A percentile compares a stretch with the other conserved stretches of the same genome.
These are phyloP conservation scores for Leishmania tarentolae DNA, from an alignment of 208 protist genomes.

Conservation along the genomic window DNA sequence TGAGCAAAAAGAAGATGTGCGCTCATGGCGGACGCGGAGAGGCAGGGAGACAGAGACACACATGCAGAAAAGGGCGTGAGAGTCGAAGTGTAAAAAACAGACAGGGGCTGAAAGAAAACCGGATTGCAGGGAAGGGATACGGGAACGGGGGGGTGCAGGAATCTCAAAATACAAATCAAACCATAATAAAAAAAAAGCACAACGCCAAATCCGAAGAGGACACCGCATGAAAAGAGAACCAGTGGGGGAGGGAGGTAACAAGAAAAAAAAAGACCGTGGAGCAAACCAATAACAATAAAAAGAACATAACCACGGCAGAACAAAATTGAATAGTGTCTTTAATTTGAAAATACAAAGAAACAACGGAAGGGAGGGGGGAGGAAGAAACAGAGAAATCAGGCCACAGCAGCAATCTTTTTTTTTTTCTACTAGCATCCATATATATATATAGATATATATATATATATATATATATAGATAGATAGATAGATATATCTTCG, in stretches of 20 bases:
- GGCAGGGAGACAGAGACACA: background rate
- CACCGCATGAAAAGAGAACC: constrained; percentile 2
- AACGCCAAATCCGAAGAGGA: constrained; percentile 3
- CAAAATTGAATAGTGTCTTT: no score
- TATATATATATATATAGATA: no score
- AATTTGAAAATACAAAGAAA: background rate
- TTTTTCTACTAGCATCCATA: background rate
- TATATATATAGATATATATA: no score
- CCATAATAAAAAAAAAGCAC: constrained; percentile 4
- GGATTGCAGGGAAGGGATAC: background rate
- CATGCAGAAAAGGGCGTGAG: background rate
- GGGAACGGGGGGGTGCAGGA: background rate
- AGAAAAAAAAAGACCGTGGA: no score
- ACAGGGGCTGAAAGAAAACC: background rate
- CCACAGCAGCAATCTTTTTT: constrained; percentile 2
- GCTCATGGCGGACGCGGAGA: background rate
- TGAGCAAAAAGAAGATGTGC: background rate
- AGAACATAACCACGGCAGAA: constrained; percentile 5
- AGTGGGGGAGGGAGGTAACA: background rate
- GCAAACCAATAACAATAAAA: background rate
- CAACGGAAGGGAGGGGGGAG: background rate
- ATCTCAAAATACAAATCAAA: constrained; percentile 7
- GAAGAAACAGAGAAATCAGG: background rate
- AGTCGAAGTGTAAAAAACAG: background rate
- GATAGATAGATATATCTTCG: no score